Percentiles rank a stretch among this genome's conserved stretches.
Evolutionary conservation across 176 grass and related monocot genomes (phyloP).

Genomic region (barley (Hordeum vulgare)): DNA sequence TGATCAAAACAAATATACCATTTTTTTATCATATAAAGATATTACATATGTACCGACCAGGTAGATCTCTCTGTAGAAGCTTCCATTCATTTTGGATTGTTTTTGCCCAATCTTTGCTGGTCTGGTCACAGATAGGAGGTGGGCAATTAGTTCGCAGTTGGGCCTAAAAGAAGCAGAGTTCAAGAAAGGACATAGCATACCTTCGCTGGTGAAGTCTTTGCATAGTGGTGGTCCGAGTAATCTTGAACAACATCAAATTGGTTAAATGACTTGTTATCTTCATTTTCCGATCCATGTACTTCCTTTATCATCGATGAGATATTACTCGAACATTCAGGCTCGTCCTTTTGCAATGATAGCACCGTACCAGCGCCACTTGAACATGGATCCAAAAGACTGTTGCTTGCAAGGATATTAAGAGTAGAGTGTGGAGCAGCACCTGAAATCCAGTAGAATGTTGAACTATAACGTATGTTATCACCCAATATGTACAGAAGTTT

Average conservation of each 20-base stretch:
- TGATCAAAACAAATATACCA: not conserved
- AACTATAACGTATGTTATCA: not conserved
- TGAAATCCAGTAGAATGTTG: slow-evolving; percentile 18
- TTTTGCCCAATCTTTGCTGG: slow-evolving; percentile 55
- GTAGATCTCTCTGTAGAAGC: slow-evolving; percentile 64
- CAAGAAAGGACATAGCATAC: slow-evolving; percentile 22
- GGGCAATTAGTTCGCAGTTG: not conserved
- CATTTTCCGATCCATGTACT: slow-evolving; percentile 29
- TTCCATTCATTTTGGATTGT: slow-evolving; percentile 65
- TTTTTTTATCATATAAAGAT: not conserved
- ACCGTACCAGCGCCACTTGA: slow-evolving; percentile 25
- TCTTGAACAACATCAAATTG: slow-evolving; percentile 68
- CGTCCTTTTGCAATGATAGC: slow-evolving; percentile 13
- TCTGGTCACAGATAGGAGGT: slow-evolving; percentile 31
- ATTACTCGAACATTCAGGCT: slow-evolving; percentile 30
- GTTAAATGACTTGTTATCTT: slow-evolving; percentile 24
- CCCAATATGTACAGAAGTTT: not conserved
- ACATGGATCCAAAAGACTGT: slow-evolving; percentile 22
- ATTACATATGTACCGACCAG: slow-evolving; percentile 28
- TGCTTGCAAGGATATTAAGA: slow-evolving; percentile 1
- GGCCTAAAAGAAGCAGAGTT: slow-evolving; percentile 5
- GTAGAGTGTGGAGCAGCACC: slow-evolving; percentile 8
- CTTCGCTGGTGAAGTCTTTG: slow-evolving; percentile 32
- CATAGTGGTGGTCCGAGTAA: slow-evolving; percentile 62
- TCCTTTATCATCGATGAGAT: not conserved